Evolutionary conservation across 192 early-diverging fungal genomes (phyloP).

Genomic region (Coemansia sp.): DNA sequence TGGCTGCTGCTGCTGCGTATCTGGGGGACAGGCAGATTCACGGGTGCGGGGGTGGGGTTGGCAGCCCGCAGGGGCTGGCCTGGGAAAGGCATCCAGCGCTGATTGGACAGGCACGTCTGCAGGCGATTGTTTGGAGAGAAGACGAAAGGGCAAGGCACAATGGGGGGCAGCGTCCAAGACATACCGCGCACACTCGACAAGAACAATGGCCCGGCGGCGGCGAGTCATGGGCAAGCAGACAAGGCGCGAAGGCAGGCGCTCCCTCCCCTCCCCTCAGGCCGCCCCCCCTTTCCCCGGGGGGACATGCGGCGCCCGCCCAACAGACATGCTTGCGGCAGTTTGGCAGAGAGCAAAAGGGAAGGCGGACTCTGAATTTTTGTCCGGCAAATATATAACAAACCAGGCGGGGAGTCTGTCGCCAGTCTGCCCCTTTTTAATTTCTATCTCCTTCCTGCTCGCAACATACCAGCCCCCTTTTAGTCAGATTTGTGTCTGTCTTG

Average conservation of each 20-base stretch:
- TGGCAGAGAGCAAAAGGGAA: neutral
- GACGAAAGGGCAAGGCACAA: conserved; percentile 13
- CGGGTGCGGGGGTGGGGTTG: conserved; percentile 5
- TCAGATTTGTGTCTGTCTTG: neutral
- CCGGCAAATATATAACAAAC: conserved; percentile 12
- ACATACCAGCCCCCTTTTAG: neutral
- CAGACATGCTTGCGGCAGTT: neutral
- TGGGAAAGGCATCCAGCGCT: conserved; percentile 1
- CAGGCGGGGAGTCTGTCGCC: conserved; percentile 1
- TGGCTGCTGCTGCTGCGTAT: neutral
- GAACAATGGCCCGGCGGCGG: conserved; percentile 38
- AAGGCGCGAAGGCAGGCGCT: neutral
- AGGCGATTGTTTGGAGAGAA: conserved; percentile 28
- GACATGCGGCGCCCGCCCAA: conserved; percentile 8
- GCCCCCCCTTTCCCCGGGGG: conserved; percentile 17
- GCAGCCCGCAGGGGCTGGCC: conserved; percentile 4
- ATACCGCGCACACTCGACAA: conserved; percentile 9
- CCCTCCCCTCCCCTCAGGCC: neutral
- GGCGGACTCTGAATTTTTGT: conserved; percentile 20
- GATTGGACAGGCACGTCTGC: conserved; percentile 22
- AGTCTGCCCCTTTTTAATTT: conserved; percentile 11
- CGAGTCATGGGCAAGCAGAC: conserved; percentile 38
- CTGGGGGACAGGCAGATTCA: neutral
- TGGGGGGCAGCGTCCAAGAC: conserved; percentile 11
- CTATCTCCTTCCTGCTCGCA: conserved; percentile 14